A percentile compares a stretch with the other conserved stretches of the same genome.
These are phyloP conservation scores for Torulaspora franciscae DNA, from an alignment of 805 yeast genomes.

Conservation along the genomic window DNA sequence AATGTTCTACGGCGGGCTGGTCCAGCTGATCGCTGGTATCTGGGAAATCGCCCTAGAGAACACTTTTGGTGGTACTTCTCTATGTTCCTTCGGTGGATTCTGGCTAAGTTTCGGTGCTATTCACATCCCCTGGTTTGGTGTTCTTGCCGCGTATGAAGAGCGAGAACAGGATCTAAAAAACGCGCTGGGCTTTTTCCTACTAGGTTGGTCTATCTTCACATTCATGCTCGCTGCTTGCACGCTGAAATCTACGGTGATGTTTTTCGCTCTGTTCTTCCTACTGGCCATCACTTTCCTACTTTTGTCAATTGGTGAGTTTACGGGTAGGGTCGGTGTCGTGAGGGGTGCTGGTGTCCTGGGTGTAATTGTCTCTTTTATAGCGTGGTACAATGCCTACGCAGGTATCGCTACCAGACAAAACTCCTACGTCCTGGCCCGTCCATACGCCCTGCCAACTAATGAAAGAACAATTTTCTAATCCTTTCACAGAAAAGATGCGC, in stretches of 20 bases:
- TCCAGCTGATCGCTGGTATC: conserved; percentile 57
- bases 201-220: conserved; percentile 59
- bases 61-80: conserved; percentile 61
- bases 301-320: conserved; percentile 46
- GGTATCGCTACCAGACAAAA: conserved; percentile 60
- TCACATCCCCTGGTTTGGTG: conserved; percentile 52
- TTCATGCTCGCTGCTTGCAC: conserved; percentile 47
- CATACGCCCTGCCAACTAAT: conserved; percentile 28
- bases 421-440: conserved; percentile 37
- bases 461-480: conserved; percentile 12
- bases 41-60: conserved; percentile 59
- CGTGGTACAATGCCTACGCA: conserved; percentile 63
- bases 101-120: conserved; percentile 62
- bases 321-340: conserved; percentile 37
- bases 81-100: conserved; percentile 58
- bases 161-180: conserved; percentile 35
- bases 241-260: conserved; percentile 55
- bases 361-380: conserved; percentile 50
- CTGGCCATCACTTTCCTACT: conserved; percentile 51
- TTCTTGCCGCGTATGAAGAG: conserved; percentile 45
- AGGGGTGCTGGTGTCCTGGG: conserved; percentile 61
- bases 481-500: background rate
- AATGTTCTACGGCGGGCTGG: conserved; percentile 55
- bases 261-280: conserved; percentile 49
- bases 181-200: conserved; percentile 53